Evolutionary conservation across 441 rosid genomes (phyloP).

Genomic region (Adansonia rubrostipa): DNA sequence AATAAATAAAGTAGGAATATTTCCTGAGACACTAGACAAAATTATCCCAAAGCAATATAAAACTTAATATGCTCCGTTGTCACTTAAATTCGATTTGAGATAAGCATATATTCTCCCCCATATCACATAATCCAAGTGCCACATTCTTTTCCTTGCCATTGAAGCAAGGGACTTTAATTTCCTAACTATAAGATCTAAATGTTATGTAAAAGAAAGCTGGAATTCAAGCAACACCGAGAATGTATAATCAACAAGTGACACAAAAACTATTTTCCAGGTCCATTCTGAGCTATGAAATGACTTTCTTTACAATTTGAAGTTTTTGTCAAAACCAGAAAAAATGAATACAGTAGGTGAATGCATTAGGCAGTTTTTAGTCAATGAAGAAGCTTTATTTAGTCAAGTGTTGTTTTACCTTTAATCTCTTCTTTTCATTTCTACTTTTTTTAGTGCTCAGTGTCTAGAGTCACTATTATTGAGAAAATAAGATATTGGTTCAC

Average conservation of each 20-base stretch:
- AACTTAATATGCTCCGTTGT: conserved; percentile 26
- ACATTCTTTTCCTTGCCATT: conserved; percentile 3
- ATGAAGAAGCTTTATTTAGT: conserved; percentile 30
- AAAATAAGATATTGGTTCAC: not conserved
- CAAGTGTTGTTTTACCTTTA: conserved; percentile 20
- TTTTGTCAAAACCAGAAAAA: conserved; percentile 23
- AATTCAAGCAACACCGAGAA: not conserved
- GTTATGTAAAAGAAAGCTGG: not conserved
- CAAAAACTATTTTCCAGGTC: conserved; percentile 13
- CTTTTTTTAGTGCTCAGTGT: conserved; percentile 12
- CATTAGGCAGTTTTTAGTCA: conserved; percentile 17
- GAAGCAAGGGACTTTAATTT: conserved; percentile 19
- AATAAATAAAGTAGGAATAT: conserved; percentile 17
- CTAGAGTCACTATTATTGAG: conserved; percentile 19
- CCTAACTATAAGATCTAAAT: not conserved
- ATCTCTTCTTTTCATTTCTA: conserved; percentile 35
- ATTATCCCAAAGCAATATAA: conserved; percentile 19
- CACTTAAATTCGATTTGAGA: conserved; percentile 25
- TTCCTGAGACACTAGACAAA: conserved; percentile 24
- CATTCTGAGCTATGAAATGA: conserved; percentile 15
- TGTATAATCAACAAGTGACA: conserved; percentile 9
- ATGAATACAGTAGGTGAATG: conserved; percentile 3
- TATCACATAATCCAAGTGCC: conserved; percentile 1
- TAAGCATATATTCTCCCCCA: conserved; percentile 33
- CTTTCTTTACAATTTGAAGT: conserved; percentile 24